Percentiles rank a stretch among this genome's conserved stretches.
phyloP scores from a whole-genome alignment of 2,329 filamentous ascomycete genomes.

The Helotiales sp. region DNA sequence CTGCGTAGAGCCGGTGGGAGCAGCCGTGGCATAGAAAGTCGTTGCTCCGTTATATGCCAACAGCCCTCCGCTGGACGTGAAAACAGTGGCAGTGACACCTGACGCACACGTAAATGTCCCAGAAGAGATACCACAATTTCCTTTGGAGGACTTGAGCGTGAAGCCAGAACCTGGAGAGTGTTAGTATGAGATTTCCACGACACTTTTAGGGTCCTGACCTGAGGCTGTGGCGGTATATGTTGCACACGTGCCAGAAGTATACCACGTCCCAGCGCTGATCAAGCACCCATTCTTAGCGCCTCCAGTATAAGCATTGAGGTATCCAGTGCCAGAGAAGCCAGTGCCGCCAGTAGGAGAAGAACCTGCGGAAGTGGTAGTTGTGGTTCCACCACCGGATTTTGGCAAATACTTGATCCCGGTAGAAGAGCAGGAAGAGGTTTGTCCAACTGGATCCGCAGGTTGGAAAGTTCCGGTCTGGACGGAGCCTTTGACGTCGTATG shows the following conservation, averaged over 20 bases:
- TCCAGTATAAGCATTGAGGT: conserved; percentile 54
- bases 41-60: conserved; percentile 31
- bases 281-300: conserved; percentile 61
- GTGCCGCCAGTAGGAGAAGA: conserved; percentile 33
- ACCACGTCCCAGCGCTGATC: conserved; percentile 68
- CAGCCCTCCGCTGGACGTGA: conserved; percentile 30
- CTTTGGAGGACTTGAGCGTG: conserved; percentile 58
- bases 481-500: conserved; percentile 52
- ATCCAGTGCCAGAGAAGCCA: conserved; percentile 53
- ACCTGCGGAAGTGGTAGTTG: conserved; percentile 10
- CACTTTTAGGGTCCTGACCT: conserved; percentile 40
- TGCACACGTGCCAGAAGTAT: conserved; percentile 65
- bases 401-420: conserved; percentile 58
- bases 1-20: conserved; percentile 35
- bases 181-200: conserved; percentile 1
- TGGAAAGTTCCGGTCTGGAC: conserved; percentile 51
- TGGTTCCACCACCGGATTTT: conserved; percentile 46
- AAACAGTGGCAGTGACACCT: conserved; percentile 41
- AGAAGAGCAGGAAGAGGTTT: conserved; percentile 49
- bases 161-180: conserved; percentile 27
- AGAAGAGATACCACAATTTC: conserved; percentile 54
- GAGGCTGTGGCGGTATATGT: conserved; percentile 57
- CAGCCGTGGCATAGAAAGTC: conserved; percentile 35
- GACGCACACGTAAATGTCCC: conserved; percentile 56
- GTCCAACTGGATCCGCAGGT: conserved; percentile 31